Evolutionary conservation across 23 red algal species (phyloP).

Genomic region (Gracilaria vermiculophylla): DNA sequence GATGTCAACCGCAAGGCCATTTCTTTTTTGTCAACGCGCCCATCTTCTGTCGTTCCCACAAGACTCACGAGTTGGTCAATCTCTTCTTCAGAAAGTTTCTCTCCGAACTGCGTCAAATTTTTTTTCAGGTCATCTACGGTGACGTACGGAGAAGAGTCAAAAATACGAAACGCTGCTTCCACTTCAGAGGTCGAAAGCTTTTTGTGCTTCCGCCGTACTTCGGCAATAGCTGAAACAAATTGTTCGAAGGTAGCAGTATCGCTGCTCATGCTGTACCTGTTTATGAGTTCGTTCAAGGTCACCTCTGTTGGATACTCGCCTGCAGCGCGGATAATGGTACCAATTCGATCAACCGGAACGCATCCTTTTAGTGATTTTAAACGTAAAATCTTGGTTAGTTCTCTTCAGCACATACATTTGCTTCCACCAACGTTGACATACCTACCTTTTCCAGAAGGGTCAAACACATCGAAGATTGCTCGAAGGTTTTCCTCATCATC

Average conservation of each 20-base stretch:
- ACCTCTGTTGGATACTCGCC: conserved; percentile 15
- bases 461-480: conserved; percentile 18
- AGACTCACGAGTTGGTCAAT: background rate
- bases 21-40: conserved; percentile 30
- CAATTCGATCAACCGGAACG: conserved; percentile 2
- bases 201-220: conserved; percentile 23
- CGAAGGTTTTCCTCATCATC: conserved; percentile 7
- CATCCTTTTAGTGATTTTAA: background rate
- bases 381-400: background rate
- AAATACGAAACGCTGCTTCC: conserved; percentile 32
- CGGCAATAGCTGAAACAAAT: background rate
- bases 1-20: conserved; percentile 10
- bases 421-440: background rate
- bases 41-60: conserved; percentile 16
- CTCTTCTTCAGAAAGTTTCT: conserved; percentile 35
- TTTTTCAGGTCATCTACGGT: background rate
- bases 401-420: background rate
- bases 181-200: background rate
- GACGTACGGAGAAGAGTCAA: conserved; percentile 3
- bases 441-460: conserved; percentile 11
- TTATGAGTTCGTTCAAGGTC: background rate
- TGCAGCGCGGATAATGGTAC: conserved; percentile 10
- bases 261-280: background rate
- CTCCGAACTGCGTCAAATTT: conserved; percentile 19
- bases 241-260: background rate